Conservation (phyloP, 805 yeast species). For the Candida xiaguanensis region DNA sequence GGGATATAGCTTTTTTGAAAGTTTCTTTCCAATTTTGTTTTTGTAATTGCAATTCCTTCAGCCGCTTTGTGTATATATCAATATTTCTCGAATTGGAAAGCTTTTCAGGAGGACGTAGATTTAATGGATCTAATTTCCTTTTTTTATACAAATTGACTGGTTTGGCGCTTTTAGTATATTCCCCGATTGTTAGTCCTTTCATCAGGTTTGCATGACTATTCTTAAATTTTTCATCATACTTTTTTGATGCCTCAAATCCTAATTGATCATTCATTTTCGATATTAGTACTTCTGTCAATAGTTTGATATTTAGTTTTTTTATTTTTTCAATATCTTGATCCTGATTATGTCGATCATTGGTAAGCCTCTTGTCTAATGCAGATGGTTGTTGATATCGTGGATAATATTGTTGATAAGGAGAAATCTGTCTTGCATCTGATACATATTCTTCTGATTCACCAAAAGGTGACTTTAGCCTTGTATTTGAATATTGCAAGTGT, state of each 20-base stretch:
- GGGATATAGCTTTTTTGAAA: conserved; percentile 16
- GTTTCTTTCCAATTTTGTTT: conserved; percentile 44
- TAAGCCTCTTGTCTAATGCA: conserved; percentile 25
- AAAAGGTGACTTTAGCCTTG: conserved; percentile 6
- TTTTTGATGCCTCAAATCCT: conserved; percentile 23
- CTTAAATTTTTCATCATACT: conserved; percentile 27
- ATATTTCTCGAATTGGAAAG: conserved; percentile 47
- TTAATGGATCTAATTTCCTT: conserved; percentile 20
- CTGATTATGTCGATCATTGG: conserved; percentile 39
- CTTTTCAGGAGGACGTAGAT: conserved; percentile 44
- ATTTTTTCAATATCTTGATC: conserved; percentile 61
- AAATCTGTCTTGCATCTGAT: conserved; percentile 20
- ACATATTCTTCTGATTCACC: conserved; percentile 20
- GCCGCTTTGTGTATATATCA: conserved; percentile 41
- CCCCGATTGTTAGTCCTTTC: conserved; percentile 58
- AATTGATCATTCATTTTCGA: conserved; percentile 63
- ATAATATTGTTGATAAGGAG: conserved; percentile 17
- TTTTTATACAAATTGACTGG: conserved; percentile 67
- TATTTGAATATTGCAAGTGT: conserved; percentile 1
- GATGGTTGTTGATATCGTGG: conserved; percentile 12
- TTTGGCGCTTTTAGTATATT: conserved; percentile 55
- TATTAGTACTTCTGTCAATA: too few species aligned
- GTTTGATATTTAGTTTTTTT: too few species aligned
- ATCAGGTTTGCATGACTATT: conserved; percentile 57
- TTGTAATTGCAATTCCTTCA: conserved; percentile 43